Evolutionary conservation across 2,329 filamentous ascomycete species (phyloP), one percentile per base, ranked within the genome.

Genomic region (Lecanicillium sp.): DNA sequence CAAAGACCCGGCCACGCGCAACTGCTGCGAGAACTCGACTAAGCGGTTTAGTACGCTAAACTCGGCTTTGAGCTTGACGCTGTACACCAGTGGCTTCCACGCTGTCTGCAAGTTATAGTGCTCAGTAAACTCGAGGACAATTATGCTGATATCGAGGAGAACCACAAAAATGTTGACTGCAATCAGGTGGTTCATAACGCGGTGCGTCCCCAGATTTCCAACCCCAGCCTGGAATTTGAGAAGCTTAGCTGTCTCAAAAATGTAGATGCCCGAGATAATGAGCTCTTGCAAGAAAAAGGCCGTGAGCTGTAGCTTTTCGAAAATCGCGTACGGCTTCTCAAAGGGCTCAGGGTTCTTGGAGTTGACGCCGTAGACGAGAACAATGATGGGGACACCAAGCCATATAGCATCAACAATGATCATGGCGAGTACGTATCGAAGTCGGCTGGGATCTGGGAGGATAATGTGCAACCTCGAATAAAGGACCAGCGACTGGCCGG

Each of bases 391-490:
- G 0, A 74, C 52, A 47, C 79, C 70, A 7, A 79, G 51, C 15
- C 77, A 48, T 15, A 76, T 45, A 4, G 65, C 64, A 48, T 79
- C 68, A 44, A 61, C 49, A 34, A 79, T 65, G 41, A 83, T 81
- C 70, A 81, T 76, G 40, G 47, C 60, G 3, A 79, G 61, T 0
- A 77, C 68, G 17, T 62, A 60, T 2, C 63, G 64, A 2, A 81
- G 60, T 3, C 69, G 54, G 3, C 56, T 55, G 17, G 66, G 45
- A 59, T 74, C 71, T 12, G 66, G 66, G 12, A 76, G 61, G 13
- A 81, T 66, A 3, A 82, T 64, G 48, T 81, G 75, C 2, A 81
- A 61, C 2, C 78, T 68, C 1, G 75, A 81, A 57, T 77, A 82
- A 1, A 82, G 59, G 2, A 81, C 77, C 14, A 80, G 49, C 0